Conservation (phyloP, 2,329 filamentous ascomycete genomes). For the Clarireedia hainanense region DNA sequence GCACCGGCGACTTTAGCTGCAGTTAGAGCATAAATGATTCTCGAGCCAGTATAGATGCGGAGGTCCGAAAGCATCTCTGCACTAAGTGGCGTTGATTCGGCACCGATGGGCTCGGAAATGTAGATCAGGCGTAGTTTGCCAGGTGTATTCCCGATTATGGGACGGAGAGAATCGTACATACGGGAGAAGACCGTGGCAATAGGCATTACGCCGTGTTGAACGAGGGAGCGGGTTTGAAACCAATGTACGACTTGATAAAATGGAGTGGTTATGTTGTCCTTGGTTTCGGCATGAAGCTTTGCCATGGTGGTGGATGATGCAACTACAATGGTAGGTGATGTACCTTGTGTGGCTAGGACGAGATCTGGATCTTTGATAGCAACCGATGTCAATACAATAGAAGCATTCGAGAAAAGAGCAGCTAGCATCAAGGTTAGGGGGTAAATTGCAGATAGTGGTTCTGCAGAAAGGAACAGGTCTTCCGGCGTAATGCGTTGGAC, state of each 20-base stretch:
- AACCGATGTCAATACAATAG: constrained; percentile 82
- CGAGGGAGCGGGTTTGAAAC: constrained; percentile 61
- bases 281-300: constrained; percentile 56
- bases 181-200: constrained; percentile 53
- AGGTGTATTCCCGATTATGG: constrained; percentile 50
- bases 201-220: constrained; percentile 66
- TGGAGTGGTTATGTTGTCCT: constrained; percentile 50
- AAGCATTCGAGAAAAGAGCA: constrained; percentile 77
- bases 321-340: constrained; percentile 77
- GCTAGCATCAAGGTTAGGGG: constrained; percentile 72
- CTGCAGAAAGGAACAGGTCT: constrained; percentile 80
- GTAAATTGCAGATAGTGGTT: constrained; percentile 72
- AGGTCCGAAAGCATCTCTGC: constrained; percentile 69
- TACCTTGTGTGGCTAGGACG: constrained; percentile 59
- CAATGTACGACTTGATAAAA: constrained; percentile 63
- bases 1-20: constrained; percentile 79
- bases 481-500: constrained; percentile 63
- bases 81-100: constrained; percentile 54
- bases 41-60: constrained; percentile 69
- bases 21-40: constrained; percentile 79
- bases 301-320: constrained; percentile 67
- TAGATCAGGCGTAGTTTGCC: constrained; percentile 77
- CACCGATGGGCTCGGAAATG: constrained; percentile 64
- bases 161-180: constrained; percentile 51
- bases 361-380: constrained; percentile 67